These are phyloP conservation scores for Apiospora saccharicola DNA, from an alignment of 2,329 filamentous ascomycete genomes.

Conservation along the genomic window DNA sequence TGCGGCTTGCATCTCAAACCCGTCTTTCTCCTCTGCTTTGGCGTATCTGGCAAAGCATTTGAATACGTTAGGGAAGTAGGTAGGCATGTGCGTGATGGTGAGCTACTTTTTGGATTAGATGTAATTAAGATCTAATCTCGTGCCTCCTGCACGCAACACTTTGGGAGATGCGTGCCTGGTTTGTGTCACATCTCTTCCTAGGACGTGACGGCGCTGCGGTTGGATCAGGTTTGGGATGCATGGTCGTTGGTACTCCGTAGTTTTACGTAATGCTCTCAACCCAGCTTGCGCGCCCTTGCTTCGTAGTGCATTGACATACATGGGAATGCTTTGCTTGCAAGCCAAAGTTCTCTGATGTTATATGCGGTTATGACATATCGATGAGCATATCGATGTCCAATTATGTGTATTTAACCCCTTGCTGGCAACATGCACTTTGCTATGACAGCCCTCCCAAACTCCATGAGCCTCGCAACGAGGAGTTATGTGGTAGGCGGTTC, in stretches of 20 bases:
- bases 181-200: too few relatives aligned
- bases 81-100: background rate
- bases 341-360: background rate
- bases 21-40: background rate
- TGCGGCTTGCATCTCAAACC: background rate
- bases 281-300: background rate
- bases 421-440: background rate
- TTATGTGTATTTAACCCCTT: background rate
- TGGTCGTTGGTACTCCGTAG: background rate
- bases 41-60: too few relatives aligned
- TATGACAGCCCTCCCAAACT: background rate
- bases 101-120: background rate
- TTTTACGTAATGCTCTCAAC: background rate
- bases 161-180: too few relatives aligned
- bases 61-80: too few relatives aligned
- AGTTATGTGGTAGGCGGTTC: background rate
- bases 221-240: too few relatives aligned
- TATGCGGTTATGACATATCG: background rate
- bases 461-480: background rate
- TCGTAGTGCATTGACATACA: background rate
- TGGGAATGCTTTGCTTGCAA: background rate
- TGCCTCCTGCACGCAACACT: too few relatives aligned
- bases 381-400: background rate
- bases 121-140: background rate
- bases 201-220: too few relatives aligned